phyloP scores from a whole-genome alignment of 352 stramenopile genomes.

The Globisporangium cederbergense region DNA sequence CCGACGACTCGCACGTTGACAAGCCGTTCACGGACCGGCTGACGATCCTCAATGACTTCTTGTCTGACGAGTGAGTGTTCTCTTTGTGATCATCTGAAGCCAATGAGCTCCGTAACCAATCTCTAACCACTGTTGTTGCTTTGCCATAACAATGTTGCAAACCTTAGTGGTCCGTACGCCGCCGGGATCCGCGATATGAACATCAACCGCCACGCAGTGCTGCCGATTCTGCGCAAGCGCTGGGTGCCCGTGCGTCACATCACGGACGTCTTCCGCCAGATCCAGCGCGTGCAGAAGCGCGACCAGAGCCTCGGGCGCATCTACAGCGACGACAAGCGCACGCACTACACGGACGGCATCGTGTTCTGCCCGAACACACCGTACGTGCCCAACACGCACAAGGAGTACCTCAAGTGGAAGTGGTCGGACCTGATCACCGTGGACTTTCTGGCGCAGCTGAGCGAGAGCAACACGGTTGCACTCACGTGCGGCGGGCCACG shows the following conservation, averaged over 20 bases:
- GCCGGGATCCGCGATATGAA: conserved; percentile 58
- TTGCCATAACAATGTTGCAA: not conserved
- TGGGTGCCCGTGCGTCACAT: conserved; percentile 82
- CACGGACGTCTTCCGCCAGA: conserved; percentile 78
- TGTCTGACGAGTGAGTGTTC: conserved; percentile 74
- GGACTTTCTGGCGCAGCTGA: conserved; percentile 71
- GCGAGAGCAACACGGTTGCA: conserved; percentile 54
- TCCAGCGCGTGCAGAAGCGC: conserved; percentile 73
- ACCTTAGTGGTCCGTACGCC: conserved; percentile 60
- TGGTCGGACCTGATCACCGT: conserved; percentile 89
- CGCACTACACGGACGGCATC: conserved; percentile 88
- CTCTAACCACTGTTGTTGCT: not conserved
- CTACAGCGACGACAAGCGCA: conserved; percentile 80
- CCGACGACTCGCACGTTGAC: conserved; percentile 72
- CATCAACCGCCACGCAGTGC: conserved; percentile 62
- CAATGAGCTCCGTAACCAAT: not conserved
- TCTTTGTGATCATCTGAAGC: not conserved
- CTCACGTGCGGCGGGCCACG: conserved; percentile 72
- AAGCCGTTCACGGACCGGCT: conserved; percentile 81
- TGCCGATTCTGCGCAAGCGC: conserved; percentile 80
- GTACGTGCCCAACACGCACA: conserved; percentile 82
- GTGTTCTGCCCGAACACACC: conserved; percentile 88
- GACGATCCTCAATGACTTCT: conserved; percentile 76
- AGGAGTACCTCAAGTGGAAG: conserved; percentile 92
- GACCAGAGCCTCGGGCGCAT: conserved; percentile 74